A percentile compares a stretch with the other conserved stretches of the same genome.
These are phyloP conservation scores for Magnusiomyces magnusii DNA, from an alignment of 1,139 yeast genomes.

Conservation along the genomic window DNA sequence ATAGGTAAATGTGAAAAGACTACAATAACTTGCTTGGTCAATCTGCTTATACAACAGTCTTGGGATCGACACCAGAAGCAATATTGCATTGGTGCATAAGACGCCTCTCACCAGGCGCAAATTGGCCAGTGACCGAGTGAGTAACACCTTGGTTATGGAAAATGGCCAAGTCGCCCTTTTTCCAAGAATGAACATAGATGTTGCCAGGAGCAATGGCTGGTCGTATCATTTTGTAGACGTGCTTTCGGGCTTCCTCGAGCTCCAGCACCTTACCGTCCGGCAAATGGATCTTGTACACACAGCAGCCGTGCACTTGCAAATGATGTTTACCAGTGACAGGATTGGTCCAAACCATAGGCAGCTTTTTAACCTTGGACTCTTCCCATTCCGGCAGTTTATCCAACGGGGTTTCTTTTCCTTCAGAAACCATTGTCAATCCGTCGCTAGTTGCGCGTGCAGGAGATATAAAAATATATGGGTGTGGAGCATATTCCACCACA, in stretches of 20 bases:
- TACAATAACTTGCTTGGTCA: too few relatives aligned
- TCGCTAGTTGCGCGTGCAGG: slow-evolving; percentile 76
- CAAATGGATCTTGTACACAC: slow-evolving; percentile 59
- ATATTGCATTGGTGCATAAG: slow-evolving; percentile 91
- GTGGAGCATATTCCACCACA: slow-evolving; percentile 81
- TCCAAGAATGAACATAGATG: slow-evolving; percentile 78
- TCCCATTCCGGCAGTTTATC: slow-evolving; percentile 78
- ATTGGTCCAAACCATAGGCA: slow-evolving; percentile 88
- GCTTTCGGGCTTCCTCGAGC: slow-evolving; percentile 63
- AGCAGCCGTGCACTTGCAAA: slow-evolving; percentile 80
- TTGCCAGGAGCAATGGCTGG: slow-evolving; percentile 72
- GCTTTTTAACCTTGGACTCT: slow-evolving; percentile 57
- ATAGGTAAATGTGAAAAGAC: too few relatives aligned
- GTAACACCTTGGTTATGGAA: slow-evolving; percentile 84
- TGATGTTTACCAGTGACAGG: slow-evolving; percentile 81
- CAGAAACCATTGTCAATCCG: slow-evolving; percentile 78
- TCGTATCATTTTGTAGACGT: slow-evolving; percentile 64
- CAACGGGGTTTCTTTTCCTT: slow-evolving; percentile 59
- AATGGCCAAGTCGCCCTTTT: slow-evolving; percentile 72
- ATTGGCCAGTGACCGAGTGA: slow-evolving; percentile 88
- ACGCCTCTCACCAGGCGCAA: slow-evolving; percentile 65
- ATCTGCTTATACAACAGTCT: slow-evolving; percentile 13
- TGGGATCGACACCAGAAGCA: slow-evolving; percentile 71
- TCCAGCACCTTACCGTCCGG: slow-evolving; percentile 51
- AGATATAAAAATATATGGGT: slow-evolving; percentile 78